A percentile compares a stretch with the other conserved stretches of the same genome.
phyloP scores from a whole-genome alignment of 2,329 filamentous ascomycete species.

The Pseudodiploospora longispora region DNA sequence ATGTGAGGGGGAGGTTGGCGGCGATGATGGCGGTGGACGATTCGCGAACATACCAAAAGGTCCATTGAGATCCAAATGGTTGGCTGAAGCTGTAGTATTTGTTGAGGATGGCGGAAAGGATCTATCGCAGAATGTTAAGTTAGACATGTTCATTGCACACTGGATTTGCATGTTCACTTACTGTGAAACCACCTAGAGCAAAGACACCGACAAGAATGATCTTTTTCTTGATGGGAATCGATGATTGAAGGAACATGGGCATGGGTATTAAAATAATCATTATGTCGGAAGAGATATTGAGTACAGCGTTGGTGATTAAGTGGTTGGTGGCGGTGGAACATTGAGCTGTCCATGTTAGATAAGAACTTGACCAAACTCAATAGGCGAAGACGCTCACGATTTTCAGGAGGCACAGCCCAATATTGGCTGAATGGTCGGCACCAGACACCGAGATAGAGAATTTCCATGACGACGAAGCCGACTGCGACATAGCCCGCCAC shows the following conservation, averaged over 20 bases:
- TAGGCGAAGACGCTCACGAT: slow-evolving; percentile 26
- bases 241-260: slow-evolving; percentile 42
- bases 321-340: slow-evolving; percentile 50
- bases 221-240: slow-evolving; percentile 44
- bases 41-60: slow-evolving; percentile 38
- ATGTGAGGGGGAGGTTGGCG: slow-evolving; percentile 34
- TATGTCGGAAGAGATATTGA: slow-evolving; percentile 54
- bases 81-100: slow-evolving; percentile 35
- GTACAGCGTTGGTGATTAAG: slow-evolving; percentile 48
- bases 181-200: slow-evolving; percentile 37
- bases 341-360: slow-evolving; percentile 33
- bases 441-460: slow-evolving; percentile 42
- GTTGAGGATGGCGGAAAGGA: slow-evolving; percentile 41
- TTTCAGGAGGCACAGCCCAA: slow-evolving; percentile 47
- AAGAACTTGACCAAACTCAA: slow-evolving; percentile 1
- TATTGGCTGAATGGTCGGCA: slow-evolving; percentile 49
- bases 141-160: neutral
- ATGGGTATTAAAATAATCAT: slow-evolving; percentile 52
- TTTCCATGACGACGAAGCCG: slow-evolving; percentile 43
- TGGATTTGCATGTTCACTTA: slow-evolving; percentile 18
- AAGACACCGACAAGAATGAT: slow-evolving; percentile 40
- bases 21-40: slow-evolving; percentile 37
- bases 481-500: slow-evolving; percentile 38
- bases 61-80: slow-evolving; percentile 31
- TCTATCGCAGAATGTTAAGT: slow-evolving; percentile 19